phyloP scores from a whole-genome alignment of 495 filamentous ascomycete genomes.

The Daldinia loculata region DNA sequence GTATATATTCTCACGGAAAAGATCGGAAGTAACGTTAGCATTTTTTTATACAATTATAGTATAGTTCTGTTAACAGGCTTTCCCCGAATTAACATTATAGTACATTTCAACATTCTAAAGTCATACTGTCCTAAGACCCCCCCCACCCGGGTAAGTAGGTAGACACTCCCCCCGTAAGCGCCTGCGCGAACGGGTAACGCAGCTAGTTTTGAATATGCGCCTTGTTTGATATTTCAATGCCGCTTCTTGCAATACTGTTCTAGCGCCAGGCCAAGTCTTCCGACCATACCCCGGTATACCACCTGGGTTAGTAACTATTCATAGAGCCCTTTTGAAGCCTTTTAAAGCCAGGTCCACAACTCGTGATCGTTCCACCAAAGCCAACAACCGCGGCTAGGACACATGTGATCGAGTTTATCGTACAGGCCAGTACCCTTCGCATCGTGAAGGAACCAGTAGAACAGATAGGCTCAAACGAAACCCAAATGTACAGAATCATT shows the following conservation, averaged over 20 bases:
- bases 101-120: too few species aligned
- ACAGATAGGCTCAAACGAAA: conserved; percentile 23
- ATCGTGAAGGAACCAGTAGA: conserved; percentile 3
- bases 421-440: conserved; percentile 1
- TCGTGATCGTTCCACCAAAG: conserved; percentile 9
- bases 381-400: conserved; percentile 37
- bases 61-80: too few species aligned
- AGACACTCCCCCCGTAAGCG: too few species aligned
- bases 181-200: too few species aligned
- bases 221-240: conserved; percentile 7
- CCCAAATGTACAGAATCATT: conserved; percentile 17
- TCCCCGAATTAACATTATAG: too few species aligned
- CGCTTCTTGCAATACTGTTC: conserved; percentile 25
- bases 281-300: conserved; percentile 25
- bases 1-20: too few species aligned
- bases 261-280: conserved; percentile 22
- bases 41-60: too few species aligned
- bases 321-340: too few species aligned
- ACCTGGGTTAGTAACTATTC: conserved; percentile 19
- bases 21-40: too few species aligned
- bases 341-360: too few species aligned
- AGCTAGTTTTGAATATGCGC: neutral
- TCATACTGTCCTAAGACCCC: too few species aligned
- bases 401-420: conserved; percentile 40
- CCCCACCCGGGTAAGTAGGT: too few species aligned